These are phyloP conservation scores for Glycine soja DNA, from an alignment of 306 rosid genomes.

Conservation along the genomic window DNA sequence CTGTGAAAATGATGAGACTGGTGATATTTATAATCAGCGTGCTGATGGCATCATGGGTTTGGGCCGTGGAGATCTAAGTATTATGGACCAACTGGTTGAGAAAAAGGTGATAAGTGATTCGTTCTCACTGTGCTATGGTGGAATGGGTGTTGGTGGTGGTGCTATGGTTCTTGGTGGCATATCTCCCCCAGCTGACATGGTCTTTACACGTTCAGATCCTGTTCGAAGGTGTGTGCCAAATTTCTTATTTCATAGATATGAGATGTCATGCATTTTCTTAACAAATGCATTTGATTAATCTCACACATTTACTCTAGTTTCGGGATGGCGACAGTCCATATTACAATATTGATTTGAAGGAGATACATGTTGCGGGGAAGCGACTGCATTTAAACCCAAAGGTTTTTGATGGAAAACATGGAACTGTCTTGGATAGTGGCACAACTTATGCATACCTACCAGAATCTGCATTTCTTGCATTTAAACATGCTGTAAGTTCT, in stretches of 20 bases:
- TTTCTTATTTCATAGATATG: constrained; percentile 44
- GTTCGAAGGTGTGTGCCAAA: constrained; percentile 76
- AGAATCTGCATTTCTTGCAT: constrained; percentile 70
- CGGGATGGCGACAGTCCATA: constrained; percentile 99
- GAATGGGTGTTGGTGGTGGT: constrained; percentile 98
- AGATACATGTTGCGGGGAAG: constrained; percentile 90
- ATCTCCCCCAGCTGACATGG: constrained; percentile 80
- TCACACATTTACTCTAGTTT: constrained; percentile 99
- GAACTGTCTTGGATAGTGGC: constrained; percentile 94
- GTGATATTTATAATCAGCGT: constrained; percentile 85
- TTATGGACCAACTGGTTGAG: constrained; percentile 89
- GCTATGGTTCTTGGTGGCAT: constrained; percentile 96
- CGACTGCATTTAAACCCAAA: constrained; percentile 63
- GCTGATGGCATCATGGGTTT: constrained; percentile 99
- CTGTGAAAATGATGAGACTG: constrained; percentile 89
- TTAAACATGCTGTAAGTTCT: constrained; percentile 85
- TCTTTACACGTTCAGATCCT: constrained; percentile 73
- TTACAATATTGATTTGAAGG: constrained; percentile 96
- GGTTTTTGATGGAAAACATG: constrained; percentile 83
- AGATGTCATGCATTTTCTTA: constrained; percentile 60
- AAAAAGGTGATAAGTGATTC: constrained; percentile 80
- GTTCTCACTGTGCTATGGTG: constrained; percentile 97
- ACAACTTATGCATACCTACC: constrained; percentile 97
- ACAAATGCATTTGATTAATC: constrained; percentile 74
- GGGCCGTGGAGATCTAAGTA: constrained; percentile 89